Conservation (phyloP, 331 rosid species). For the Rosa hybrid region DNA sequence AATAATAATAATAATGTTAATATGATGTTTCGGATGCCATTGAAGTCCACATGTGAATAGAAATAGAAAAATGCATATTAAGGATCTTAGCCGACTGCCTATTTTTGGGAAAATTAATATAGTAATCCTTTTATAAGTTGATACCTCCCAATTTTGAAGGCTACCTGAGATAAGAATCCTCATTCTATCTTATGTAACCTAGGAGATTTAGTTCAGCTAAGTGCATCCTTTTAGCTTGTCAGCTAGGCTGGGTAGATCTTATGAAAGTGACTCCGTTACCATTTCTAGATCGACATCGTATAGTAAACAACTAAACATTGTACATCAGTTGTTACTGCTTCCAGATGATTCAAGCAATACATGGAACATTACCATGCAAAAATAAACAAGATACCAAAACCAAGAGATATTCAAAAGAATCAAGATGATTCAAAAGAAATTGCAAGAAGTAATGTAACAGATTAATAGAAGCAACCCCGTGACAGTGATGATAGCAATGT, state of each 20-base stretch:
- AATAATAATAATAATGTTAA: no score
- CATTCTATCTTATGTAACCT: no score
- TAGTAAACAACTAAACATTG: not conserved
- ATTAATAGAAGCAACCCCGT: constrained; percentile 9
- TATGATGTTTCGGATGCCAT: no score
- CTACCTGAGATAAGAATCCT: no score
- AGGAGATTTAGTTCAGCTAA: no score
- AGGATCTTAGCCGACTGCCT: no score
- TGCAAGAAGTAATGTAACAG: constrained; percentile 1
- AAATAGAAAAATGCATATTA: no score
- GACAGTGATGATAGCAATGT: constrained; percentile 14
- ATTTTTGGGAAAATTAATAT: no score
- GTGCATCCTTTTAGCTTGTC: not conserved
- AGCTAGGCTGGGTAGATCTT: not conserved
- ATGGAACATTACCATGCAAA: not conserved
- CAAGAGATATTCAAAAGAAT: not conserved
- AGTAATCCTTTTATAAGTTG: no score
- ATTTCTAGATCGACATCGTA: not conserved
- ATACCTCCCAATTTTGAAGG: no score
- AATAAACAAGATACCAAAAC: not conserved
- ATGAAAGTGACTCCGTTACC: not conserved
- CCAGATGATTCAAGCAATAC: not conserved
- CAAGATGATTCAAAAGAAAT: not conserved
- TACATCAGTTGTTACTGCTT: not conserved
- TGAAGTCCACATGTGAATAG: no score